These are phyloP conservation scores for Aspergillus heteromorphus DNA, from an alignment of 495 filamentous ascomycete genomes.

Conservation along the genomic window DNA sequence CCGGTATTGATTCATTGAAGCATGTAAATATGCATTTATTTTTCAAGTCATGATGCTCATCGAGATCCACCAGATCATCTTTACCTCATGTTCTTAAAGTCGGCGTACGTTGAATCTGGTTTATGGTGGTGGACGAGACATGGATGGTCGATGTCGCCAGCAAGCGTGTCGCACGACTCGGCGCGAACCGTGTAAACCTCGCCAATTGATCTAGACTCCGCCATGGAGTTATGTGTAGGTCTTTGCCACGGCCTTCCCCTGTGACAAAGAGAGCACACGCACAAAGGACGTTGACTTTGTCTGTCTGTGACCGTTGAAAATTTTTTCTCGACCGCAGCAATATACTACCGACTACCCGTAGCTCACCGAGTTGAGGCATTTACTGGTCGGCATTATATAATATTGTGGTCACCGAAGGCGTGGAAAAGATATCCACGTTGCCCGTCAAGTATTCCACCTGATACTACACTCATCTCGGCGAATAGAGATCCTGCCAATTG, in stretches of 20 bases:
- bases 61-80: neutral
- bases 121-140: constrained; percentile 12
- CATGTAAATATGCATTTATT: too few species aligned
- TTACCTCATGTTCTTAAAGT: constrained; percentile 5
- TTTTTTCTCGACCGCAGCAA: neutral
- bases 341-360: too few species aligned
- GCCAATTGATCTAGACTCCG: neutral
- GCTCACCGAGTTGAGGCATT: neutral
- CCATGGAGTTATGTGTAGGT: neutral
- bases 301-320: neutral
- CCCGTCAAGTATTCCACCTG: neutral
- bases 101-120: neutral
- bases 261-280: neutral
- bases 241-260: neutral
- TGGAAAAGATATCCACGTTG: constrained; percentile 7
- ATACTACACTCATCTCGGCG: neutral
- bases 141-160: neutral
- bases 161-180: neutral
- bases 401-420: too few species aligned
- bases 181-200: neutral
- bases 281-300: neutral
- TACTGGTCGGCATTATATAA: neutral
- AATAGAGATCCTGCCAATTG: constrained; percentile 6
- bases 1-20: neutral
- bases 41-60: too few species aligned